Evolutionary conservation across 768 basidiomycete species (phyloP).

Genomic region (Lactifluus rugatus): DNA sequence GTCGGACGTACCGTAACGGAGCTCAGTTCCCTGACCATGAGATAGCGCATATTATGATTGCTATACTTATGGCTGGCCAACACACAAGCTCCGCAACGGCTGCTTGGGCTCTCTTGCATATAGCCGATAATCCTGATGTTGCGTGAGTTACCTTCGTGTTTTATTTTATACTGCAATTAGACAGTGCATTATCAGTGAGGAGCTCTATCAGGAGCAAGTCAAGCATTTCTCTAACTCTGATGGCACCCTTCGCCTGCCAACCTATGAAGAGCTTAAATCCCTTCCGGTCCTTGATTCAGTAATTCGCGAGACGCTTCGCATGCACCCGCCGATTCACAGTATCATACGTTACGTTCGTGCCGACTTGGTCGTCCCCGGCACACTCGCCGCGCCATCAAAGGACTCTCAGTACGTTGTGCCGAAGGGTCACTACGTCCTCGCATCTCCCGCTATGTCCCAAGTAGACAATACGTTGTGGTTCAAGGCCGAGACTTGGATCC

Average conservation of each 20-base stretch:
- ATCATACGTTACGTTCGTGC: slow-evolving; percentile 88
- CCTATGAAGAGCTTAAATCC: slow-evolving; percentile 76
- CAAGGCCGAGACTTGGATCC: slow-evolving; percentile 63
- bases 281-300: slow-evolving; percentile 79
- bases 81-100: slow-evolving; percentile 92
- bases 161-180: not conserved
- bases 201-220: slow-evolving; percentile 84
- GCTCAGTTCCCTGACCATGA: slow-evolving; percentile 72
- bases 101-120: slow-evolving; percentile 83
- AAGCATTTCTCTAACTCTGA: slow-evolving; percentile 69
- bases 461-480: slow-evolving; percentile 81
- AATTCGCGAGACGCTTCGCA: slow-evolving; percentile 87
- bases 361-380: slow-evolving; percentile 72
- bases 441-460: slow-evolving; percentile 81
- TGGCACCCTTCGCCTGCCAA: slow-evolving; percentile 68
- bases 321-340: slow-evolving; percentile 94
- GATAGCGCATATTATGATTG: slow-evolving; percentile 97
- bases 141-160: slow-evolving; percentile 41
- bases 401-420: slow-evolving; percentile 76
- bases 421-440: slow-evolving; percentile 81
- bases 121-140: slow-evolving; percentile 66
- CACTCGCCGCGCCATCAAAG: slow-evolving; percentile 69
- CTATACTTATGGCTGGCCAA: slow-evolving; percentile 98
- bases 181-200: slow-evolving; percentile 42
- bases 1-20: slow-evolving; percentile 79